These are phyloP conservation scores for Deuterostichococcus epilithicus DNA, from an alignment of 139 green algal species.

Conservation along the genomic window DNA sequence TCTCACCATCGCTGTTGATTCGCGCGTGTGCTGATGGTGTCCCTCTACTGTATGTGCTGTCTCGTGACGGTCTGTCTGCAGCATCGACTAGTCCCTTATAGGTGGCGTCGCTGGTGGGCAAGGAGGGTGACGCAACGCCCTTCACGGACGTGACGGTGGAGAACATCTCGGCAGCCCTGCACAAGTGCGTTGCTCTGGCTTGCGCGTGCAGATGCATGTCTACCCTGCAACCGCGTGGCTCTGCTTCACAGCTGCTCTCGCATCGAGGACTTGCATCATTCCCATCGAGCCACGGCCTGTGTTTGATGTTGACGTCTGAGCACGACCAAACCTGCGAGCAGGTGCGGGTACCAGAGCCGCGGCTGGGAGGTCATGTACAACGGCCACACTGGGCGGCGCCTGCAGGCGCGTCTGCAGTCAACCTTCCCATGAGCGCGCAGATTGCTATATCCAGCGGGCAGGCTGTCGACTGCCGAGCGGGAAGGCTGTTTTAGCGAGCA, in stretches of 20 bases:
- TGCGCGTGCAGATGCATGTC: no score
- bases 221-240: conserved; percentile 28
- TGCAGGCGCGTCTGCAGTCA: no score
- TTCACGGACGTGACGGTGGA: conserved; percentile 98
- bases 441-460: no score
- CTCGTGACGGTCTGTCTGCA: not conserved
- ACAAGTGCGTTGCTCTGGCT: conserved; percentile 58
- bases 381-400: conserved; percentile 81
- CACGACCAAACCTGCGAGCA: no score
- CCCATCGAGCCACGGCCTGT: no score
- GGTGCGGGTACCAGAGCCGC: conserved; percentile 73
- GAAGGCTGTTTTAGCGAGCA: no score
- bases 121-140: conserved; percentile 96
- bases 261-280: no score
- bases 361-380: conserved; percentile 98
- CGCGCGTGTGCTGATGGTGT: conserved; percentile 1
- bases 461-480: no score
- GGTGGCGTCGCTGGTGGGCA: conserved; percentile 75
- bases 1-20: not conserved
- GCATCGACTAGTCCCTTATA: conserved; percentile 15
- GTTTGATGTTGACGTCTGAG: no score
- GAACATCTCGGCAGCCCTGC: conserved; percentile 83
- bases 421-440: no score
- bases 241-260: not conserved
- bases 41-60: no score